Evolutionary conservation across 345 rosid species (phyloP), one percentile per base, ranked within the genome.

Genomic region (Corchorus capsularis): DNA sequence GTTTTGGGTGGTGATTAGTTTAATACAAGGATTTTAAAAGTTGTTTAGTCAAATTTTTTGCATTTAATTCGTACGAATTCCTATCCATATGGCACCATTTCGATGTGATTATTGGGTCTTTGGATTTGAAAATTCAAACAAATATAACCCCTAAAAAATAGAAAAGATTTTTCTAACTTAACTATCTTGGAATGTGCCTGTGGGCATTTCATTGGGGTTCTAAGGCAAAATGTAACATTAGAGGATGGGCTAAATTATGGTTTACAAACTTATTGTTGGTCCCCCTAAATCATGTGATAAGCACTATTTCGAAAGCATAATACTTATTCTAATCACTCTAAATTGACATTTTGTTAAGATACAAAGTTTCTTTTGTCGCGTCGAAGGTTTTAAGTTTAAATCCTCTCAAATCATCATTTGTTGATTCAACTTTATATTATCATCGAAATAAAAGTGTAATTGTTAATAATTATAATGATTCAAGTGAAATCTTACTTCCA

Each of bases 101-200:
- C 16, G 13, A 46, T 70, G 75, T 14, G 49, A 59, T 76, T 52
- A 34, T 57, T 20, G 19, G 43, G 37, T 67, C 6, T 63, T 55
- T 71, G 50, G 41, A 37, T 63, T 52, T 72, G 16, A 68, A 72
- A 64, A 45, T 71, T 56, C 47, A 47, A 73, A 63, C n/a, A 56
- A 53, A 49, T 49, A n/a, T 50, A 35, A 55, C 54, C 9, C 12
- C 27, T 27, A 27, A 27, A 27, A 27, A 27, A 16, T 62, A 7
- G 15, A 10, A 19, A 5, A 46, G 4, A 17, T 1, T 53, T 69
- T 62, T 5, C 35, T 22, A 13, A 10, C 65, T 78, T 80, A 64
- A 79, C 83, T 70, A 54, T 76, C 83, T 83, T 77, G 83, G 77
- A 72, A 72, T 70, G 71, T 47, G 82, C 79, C 53, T 14, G 49